Percentiles rank a stretch among this genome's conserved stretches.
phyloP scores from a whole-genome alignment of 2,329 filamentous ascomycete genomes.

The Neopestalotiopsis rosae region DNA sequence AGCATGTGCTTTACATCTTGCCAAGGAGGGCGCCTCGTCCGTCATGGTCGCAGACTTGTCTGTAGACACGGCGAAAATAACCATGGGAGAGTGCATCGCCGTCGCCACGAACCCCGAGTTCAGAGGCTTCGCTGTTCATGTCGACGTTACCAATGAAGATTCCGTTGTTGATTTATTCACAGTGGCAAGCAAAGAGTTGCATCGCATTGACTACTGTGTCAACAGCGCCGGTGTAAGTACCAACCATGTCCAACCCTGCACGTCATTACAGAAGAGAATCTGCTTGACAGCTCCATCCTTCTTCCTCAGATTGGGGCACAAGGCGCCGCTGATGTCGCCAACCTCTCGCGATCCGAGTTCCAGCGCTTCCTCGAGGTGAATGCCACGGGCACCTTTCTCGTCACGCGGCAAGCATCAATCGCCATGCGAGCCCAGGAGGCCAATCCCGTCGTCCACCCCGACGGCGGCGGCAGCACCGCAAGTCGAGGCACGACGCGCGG shows the following conservation, averaged over 20 bases:
- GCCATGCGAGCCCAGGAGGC: conserved; percentile 27
- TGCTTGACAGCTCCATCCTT: neutral
- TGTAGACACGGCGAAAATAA: neutral
- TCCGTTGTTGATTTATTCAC: neutral
- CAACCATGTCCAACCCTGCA: neutral
- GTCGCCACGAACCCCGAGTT: neutral
- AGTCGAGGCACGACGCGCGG: conserved; percentile 23
- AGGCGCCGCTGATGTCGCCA: neutral
- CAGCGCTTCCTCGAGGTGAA: conserved; percentile 22
- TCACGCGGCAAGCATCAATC: conserved; percentile 17
- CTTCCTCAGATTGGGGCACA: neutral
- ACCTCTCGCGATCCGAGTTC: conserved; percentile 13
- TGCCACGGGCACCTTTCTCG: conserved; percentile 25
- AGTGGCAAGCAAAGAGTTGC: neutral
- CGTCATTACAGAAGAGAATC: neutral
- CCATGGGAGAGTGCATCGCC: neutral
- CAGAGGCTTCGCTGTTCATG: neutral
- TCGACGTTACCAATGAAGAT: neutral
- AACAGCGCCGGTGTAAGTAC: conserved; percentile 3
- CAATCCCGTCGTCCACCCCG: neutral
- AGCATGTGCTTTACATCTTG: neutral
- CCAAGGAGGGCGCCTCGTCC: neutral
- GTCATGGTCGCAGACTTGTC: neutral
- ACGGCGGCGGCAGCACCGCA: neutral
- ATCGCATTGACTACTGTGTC: conserved; percentile 10